Conservation (phyloP, 768 basidiomycete genomes). For the Boletus coccyginus region DNA sequence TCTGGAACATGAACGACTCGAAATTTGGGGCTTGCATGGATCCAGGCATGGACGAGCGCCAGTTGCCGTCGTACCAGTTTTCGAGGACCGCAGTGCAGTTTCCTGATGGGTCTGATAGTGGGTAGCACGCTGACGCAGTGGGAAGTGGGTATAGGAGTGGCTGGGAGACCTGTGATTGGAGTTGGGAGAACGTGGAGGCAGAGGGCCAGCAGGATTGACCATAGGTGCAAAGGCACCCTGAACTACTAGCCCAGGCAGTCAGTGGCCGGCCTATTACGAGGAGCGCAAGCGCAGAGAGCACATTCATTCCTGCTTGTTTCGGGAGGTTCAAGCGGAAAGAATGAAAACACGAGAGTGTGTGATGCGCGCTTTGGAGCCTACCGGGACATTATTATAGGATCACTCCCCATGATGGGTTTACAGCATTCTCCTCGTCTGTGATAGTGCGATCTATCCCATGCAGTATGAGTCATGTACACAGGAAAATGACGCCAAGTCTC, state of each 20-base stretch:
- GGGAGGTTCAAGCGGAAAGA: neutral
- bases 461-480: no score
- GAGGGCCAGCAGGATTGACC: conserved; percentile 20
- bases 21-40: conserved; percentile 37
- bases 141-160: conserved; percentile 15
- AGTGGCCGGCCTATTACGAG: neutral
- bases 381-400: no score
- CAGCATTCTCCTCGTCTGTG: no score
- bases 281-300: neutral
- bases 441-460: no score
- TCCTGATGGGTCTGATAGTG: conserved; percentile 25
- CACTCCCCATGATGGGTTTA: no score
- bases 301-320: neutral
- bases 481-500: no score
- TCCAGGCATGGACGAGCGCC: conserved; percentile 42
- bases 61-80: conserved; percentile 34
- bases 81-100: conserved; percentile 35
- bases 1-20: conserved; percentile 35
- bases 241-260: neutral
- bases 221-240: conserved; percentile 18
- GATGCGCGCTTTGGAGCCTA: no score
- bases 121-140: conserved; percentile 19
- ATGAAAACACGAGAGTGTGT: no score
- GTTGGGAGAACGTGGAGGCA: conserved; percentile 8
- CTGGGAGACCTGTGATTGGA: conserved; percentile 16